Evolutionary conservation across 257 asterid genomes (phyloP).

Genomic region (Catharanthus roseus): DNA sequence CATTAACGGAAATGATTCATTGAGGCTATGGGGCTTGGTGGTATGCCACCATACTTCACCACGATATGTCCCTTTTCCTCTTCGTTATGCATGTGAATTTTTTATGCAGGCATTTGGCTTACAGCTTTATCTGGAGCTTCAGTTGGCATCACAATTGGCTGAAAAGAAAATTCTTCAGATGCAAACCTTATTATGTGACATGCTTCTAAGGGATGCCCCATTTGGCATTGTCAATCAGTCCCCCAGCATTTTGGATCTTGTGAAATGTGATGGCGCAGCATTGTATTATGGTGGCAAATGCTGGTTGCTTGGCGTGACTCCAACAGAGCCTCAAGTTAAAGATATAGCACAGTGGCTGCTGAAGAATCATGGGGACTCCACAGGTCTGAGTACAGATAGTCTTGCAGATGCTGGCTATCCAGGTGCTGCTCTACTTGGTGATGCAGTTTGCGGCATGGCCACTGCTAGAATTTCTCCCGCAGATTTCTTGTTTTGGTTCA

Average conservation of each 20-base stretch:
- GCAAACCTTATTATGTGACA: slow-evolving; percentile 56
- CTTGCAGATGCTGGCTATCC: slow-evolving; percentile 55
- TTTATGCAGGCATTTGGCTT: slow-evolving; percentile 48
- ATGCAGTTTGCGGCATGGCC: slow-evolving; percentile 61
- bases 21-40: slow-evolving; percentile 60
- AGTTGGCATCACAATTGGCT: slow-evolving; percentile 38
- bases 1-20: slow-evolving; percentile 29
- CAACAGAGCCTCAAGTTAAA: slow-evolving; percentile 42
- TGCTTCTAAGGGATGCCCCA: slow-evolving; percentile 57
- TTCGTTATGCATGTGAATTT: slow-evolving; percentile 55
- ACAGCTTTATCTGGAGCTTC: slow-evolving; percentile 58
- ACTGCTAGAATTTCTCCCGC: slow-evolving; percentile 38
- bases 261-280: slow-evolving; percentile 69
- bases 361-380: slow-evolving; percentile 30
- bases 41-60: slow-evolving; percentile 63
- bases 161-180: slow-evolving; percentile 48
- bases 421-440: slow-evolving; percentile 42
- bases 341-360: slow-evolving; percentile 49
- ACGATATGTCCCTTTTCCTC: slow-evolving; percentile 45
- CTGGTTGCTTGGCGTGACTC: slow-evolving; percentile 66
- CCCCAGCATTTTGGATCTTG: slow-evolving; percentile 62
- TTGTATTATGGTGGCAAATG: slow-evolving; percentile 40
- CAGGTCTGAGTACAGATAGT: slow-evolving; percentile 56
- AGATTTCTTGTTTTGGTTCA: slow-evolving; percentile 59
- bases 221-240: slow-evolving; percentile 48